Evolutionary conservation across 2,329 filamentous ascomycete genomes (phyloP), one percentile per base, ranked within the genome.

Genomic region (Phyllosticta citriasiana): DNA sequence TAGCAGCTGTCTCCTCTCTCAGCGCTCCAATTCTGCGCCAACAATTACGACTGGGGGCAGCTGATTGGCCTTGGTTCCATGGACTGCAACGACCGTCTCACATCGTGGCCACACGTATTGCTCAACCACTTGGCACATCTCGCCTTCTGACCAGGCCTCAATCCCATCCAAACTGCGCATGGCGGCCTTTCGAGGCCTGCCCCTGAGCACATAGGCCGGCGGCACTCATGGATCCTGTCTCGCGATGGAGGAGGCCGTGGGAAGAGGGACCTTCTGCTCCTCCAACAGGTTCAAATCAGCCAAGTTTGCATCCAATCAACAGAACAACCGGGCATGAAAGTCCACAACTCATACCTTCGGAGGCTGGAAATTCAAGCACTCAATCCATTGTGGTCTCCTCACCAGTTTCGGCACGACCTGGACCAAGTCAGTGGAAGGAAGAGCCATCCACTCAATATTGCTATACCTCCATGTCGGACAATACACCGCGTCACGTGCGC

Each of bases 231-330:
- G 68, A 69, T 60, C 67, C 66, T 64, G 63, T 65, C 60, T 65
- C 65, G 27, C 63, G 62, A 63, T 67, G 65, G 62, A 72, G 72
- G 66, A 65, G 71, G 63, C 67, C 67, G 67, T 70, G 70, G 70
- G 70, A 71, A 63, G 66, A 70, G 56, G 64, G 67, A 14, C 52
- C 53, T 24, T 24, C 58, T 30, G 25, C 30, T 24, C 16, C 60
- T 40, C 16, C 16, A 19, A 5, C 40, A n/a, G 6, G n/a, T 47
- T 16, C 3, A 47, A 16, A n/a, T 47, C 40, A 47, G 14, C 16
- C 40, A 14, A 47, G n/a, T n/a, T n/a, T n/a, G 40, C 40, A 19
- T n/a, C 40, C 40, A n/a, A 7, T 6, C 16, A 16, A 47, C 7
- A 47, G 40, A n/a, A 47, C 40, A n/a, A 47, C 40, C 40, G 40